Evolutionary conservation across 345 rosid species (phyloP).

Genomic region (Salix suchowensis): DNA sequence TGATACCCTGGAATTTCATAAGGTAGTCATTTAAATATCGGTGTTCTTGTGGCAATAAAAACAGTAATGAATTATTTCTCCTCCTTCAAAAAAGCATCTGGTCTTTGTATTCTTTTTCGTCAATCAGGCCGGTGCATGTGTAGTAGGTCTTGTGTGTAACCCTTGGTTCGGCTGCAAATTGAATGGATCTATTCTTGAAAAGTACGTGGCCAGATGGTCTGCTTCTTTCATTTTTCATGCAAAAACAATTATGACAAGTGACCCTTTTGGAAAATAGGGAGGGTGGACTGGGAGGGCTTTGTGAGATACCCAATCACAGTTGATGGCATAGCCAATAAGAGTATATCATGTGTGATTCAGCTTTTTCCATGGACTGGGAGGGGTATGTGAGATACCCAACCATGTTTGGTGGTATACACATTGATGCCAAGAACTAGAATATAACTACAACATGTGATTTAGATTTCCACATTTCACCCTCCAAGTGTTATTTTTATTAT

Average conservation of each 20-base stretch:
- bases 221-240: neutral
- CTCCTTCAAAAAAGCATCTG: neutral
- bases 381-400: neutral
- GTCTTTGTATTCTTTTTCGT: neutral
- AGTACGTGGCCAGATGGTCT: neutral
- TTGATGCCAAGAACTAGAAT: neutral
- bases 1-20: conserved; percentile 95
- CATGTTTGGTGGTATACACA: neutral
- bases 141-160: neutral
- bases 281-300: neutral
- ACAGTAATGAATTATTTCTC: neutral
- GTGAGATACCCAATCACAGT: neutral
- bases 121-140: neutral
- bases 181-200: neutral
- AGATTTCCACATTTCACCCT: neutral
- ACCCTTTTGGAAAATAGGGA: neutral
- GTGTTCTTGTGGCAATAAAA: neutral
- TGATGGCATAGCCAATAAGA: neutral
- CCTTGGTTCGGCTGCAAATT: neutral
- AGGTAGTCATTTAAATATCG: conserved; percentile 37
- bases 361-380: neutral
- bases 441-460: neutral
- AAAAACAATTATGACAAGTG: too few species aligned
- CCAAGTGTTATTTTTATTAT: neutral
- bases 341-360: too few species aligned